Conservation (phyloP, 208 protist species). For the Crithidia brevicula region DNA sequence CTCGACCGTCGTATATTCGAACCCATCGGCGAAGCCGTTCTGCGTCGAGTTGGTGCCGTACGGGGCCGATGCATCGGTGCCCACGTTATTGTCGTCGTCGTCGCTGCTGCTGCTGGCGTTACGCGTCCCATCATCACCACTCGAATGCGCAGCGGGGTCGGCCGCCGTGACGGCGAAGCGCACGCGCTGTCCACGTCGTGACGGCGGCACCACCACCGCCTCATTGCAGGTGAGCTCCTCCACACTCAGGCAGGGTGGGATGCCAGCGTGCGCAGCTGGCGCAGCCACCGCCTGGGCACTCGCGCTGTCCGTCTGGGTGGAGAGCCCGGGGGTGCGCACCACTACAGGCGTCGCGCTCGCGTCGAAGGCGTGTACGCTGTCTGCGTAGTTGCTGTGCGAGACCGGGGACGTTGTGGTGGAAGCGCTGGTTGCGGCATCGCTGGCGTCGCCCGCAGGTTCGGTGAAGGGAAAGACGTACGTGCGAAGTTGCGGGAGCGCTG, state of each 20-base stretch:
- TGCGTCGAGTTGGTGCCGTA: not conserved
- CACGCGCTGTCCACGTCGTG: conserved; percentile 4
- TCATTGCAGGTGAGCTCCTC: conserved; percentile 3
- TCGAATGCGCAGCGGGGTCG: not conserved
- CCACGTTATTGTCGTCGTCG: not conserved
- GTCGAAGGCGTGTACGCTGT: conserved; percentile 26
- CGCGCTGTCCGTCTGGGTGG: not conserved
- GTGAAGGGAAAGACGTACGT: conserved; percentile 17
- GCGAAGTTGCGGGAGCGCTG: not conserved
- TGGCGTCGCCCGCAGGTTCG: not conserved
- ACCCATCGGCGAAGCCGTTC: not conserved
- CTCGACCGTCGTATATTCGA: not conserved
- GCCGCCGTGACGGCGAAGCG: conserved; percentile 7
- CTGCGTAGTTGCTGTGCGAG: not conserved
- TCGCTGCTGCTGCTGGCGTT: no score
- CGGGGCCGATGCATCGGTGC: not conserved
- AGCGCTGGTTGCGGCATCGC: not conserved
- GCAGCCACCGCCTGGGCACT: not conserved
- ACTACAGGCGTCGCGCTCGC: not conserved
- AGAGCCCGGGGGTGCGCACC: not conserved
- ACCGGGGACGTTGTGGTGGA: no score
- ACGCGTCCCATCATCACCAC: no score
- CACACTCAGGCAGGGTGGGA: conserved; percentile 7
- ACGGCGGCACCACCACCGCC: not conserved
- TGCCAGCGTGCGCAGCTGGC: not conserved